Conservation (phyloP, 352 stramenopile genomes). For the Phytopythium helicoides region DNA sequence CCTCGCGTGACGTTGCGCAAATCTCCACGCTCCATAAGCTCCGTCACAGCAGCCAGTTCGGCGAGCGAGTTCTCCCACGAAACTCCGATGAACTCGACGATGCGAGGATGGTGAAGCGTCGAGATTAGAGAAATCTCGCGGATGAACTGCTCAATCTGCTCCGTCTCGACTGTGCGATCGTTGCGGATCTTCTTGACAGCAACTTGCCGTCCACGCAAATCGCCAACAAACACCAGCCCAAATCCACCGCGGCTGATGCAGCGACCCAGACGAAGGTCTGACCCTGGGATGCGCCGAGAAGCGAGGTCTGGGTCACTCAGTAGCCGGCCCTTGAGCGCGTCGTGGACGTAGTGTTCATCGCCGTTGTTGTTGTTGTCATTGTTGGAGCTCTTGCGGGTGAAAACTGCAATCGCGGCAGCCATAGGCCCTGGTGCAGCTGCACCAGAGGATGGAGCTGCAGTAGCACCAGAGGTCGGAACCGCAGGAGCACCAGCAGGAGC, state of each 20-base stretch:
- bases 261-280: constrained; percentile 31
- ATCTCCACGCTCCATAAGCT: constrained; percentile 70
- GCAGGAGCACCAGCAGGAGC: not conserved
- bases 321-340: constrained; percentile 23
- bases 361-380: constrained; percentile 15
- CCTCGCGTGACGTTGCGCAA: constrained; percentile 49
- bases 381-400: constrained; percentile 4
- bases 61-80: constrained; percentile 45
- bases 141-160: constrained; percentile 58
- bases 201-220: constrained; percentile 30
- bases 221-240: constrained; percentile 42
- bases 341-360: constrained; percentile 21
- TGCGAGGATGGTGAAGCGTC: constrained; percentile 46
- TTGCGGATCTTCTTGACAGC: constrained; percentile 49
- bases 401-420: constrained; percentile 1
- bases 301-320: constrained; percentile 29
- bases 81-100: constrained; percentile 66
- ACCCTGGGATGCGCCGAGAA: constrained; percentile 28
- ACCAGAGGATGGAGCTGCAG: not conserved
- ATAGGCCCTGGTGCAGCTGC: constrained; percentile 10
- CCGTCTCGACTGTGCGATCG: constrained; percentile 20
- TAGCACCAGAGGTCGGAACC: not conserved
- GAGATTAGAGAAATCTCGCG: constrained; percentile 58
- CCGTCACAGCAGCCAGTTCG: constrained; percentile 52
- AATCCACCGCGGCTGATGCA: constrained; percentile 38